Evolutionary conservation across 2,329 filamentous ascomycete genomes (phyloP).

Genomic region (Massarina eburnea): DNA sequence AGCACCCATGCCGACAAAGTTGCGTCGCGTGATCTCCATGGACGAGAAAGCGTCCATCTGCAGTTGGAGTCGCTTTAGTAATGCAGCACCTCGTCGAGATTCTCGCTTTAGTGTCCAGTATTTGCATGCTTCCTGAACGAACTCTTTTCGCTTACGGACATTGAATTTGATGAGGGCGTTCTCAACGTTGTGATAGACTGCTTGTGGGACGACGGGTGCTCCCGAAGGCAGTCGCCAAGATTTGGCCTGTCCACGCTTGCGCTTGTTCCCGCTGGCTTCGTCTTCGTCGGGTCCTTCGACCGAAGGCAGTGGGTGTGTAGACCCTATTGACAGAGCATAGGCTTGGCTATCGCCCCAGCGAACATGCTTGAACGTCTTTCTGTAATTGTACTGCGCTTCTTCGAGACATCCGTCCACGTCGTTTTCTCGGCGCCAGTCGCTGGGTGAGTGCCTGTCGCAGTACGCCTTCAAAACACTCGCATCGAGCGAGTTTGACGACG

Average conservation of each 20-base stretch:
- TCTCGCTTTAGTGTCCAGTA: conserved; percentile 99
- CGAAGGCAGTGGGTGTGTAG: conserved; percentile 61
- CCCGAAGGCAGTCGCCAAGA: conserved; percentile 93
- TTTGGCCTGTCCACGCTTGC: conserved; percentile 60
- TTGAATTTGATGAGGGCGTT: conserved; percentile 79
- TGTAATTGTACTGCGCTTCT: conserved; percentile 87
- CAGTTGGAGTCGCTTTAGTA: conserved; percentile 89
- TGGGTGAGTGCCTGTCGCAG: conserved; percentile 91
- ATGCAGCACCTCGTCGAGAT: conserved; percentile 82
- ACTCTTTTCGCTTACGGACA: conserved; percentile 87
- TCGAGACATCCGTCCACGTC: conserved; percentile 77
- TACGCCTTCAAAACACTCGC: conserved; percentile 87
- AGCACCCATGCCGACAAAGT: conserved; percentile 93
- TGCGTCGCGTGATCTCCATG: conserved; percentile 92
- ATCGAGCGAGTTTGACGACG: conserved; percentile 75
- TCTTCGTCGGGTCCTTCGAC: conserved; percentile 51
- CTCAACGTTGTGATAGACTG: conserved; percentile 84
- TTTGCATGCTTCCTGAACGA: conserved; percentile 86
- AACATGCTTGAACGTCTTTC: conserved; percentile 81
- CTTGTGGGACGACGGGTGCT: conserved; percentile 88
- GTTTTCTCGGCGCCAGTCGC: conserved; percentile 85
- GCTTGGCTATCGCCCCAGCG: conserved; percentile 91
- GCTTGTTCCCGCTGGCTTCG: conserved; percentile 61
- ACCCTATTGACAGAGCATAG: conserved; percentile 78
- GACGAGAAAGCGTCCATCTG: conserved; percentile 97